Conservation (phyloP, 2,329 filamentous ascomycete species). For the Fusarium pseudograminearum region DNA sequence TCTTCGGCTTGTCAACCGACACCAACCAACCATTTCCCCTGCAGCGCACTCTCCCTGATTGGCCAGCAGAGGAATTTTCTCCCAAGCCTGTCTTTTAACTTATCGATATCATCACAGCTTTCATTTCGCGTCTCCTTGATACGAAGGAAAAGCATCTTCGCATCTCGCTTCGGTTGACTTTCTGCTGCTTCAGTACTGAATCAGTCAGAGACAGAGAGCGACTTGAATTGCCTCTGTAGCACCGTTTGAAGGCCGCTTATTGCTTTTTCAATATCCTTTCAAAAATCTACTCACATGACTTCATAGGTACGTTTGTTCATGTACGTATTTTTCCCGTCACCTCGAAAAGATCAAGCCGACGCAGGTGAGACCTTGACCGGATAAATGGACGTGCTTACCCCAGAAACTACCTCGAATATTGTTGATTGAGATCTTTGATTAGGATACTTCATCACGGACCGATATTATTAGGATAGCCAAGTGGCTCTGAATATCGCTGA, state of each 20-base stretch:
- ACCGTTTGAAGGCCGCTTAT: neutral
- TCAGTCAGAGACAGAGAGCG: neutral
- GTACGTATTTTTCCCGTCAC: conserved; percentile 11
- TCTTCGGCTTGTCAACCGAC: conserved; percentile 26
- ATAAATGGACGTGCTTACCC: neutral
- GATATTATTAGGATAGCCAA: conserved; percentile 11
- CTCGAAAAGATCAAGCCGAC: conserved; percentile 20
- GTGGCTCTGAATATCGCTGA: conserved; percentile 9
- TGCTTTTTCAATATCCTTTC: neutral
- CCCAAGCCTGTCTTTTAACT: conserved; percentile 20
- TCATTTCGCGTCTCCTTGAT: conserved; percentile 36
- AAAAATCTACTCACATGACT: conserved; percentile 2
- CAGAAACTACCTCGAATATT: conserved; percentile 14
- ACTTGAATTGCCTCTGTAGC: neutral
- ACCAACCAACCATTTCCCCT: neutral
- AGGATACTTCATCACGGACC: conserved; percentile 12
- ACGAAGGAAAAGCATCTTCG: conserved; percentile 5
- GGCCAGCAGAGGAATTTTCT: conserved; percentile 26
- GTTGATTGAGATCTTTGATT: conserved; percentile 27
- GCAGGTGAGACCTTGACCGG: conserved; percentile 26
- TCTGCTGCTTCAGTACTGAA: neutral
- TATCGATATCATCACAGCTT: conserved; percentile 43
- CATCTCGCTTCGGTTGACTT: conserved; percentile 10
- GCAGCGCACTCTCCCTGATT: conserved; percentile 16
- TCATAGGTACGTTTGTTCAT: conserved; percentile 32